These are phyloP conservation scores for Candida nonsorbophila DNA, from an alignment of 805 yeast species.

Conservation along the genomic window DNA sequence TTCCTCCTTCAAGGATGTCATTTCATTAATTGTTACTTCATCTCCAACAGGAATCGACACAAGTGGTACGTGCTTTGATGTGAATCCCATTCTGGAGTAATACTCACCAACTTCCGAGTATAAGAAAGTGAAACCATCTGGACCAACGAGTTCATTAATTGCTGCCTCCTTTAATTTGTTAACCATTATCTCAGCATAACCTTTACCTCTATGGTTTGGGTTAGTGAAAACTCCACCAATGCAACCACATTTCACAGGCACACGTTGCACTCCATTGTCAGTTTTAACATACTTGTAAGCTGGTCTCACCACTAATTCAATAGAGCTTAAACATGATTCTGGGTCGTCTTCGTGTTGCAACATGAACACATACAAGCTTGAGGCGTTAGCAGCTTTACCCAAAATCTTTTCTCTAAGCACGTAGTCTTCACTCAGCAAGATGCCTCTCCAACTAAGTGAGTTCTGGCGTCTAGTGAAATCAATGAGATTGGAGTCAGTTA, in stretches of 20 bases:
- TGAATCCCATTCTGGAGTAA: conserved; percentile 32
- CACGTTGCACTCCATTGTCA: conserved; percentile 4
- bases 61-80: conserved; percentile 31
- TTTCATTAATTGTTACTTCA: background rate
- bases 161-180: conserved; percentile 26
- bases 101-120: conserved; percentile 43
- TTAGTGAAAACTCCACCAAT: conserved; percentile 39
- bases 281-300: conserved; percentile 17
- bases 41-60: conserved; percentile 14
- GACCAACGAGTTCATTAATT: conserved; percentile 17
- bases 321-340: conserved; percentile 21
- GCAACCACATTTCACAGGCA: conserved; percentile 20
- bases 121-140: conserved; percentile 30
- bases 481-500: conserved; percentile 19
- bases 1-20: conserved; percentile 2
- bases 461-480: conserved; percentile 30
- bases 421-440: conserved; percentile 27
- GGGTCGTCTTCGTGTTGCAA: conserved; percentile 15
- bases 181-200: conserved; percentile 34
- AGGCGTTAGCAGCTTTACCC: conserved; percentile 13
- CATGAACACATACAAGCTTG: conserved; percentile 16
- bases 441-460: conserved; percentile 31
- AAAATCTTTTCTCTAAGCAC: conserved; percentile 27
- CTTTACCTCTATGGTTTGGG: conserved; percentile 30
- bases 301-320: conserved; percentile 29